These are phyloP conservation scores for Cercospora sp. DNA, from an alignment of 2,329 filamentous ascomycete species.

Conservation along the genomic window DNA sequence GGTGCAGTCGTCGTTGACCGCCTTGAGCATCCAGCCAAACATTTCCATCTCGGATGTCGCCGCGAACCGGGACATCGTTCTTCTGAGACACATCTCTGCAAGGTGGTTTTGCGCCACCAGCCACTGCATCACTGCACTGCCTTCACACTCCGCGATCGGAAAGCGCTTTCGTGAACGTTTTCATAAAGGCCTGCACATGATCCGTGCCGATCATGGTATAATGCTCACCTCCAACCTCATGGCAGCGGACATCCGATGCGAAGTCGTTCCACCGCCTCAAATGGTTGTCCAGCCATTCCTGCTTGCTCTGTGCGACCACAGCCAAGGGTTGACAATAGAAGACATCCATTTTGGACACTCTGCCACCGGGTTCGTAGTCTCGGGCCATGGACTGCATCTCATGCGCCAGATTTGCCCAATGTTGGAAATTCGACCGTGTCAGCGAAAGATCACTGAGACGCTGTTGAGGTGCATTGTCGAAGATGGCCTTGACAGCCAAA, in stretches of 20 bases:
- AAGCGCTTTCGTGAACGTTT: conserved; percentile 12
- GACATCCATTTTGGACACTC: conserved; percentile 44
- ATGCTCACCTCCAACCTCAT: conserved; percentile 29
- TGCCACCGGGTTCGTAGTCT: conserved; percentile 47
- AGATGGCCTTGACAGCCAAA: neutral
- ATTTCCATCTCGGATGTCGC: neutral
- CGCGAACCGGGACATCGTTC: neutral
- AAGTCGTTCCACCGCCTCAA: conserved; percentile 32
- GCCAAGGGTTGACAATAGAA: conserved; percentile 45
- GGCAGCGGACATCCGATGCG: conserved; percentile 18
- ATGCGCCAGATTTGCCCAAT: conserved; percentile 14
- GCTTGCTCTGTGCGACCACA: conserved; percentile 30
- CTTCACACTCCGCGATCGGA: conserved; percentile 10
- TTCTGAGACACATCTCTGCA: neutral
- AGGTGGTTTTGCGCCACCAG: neutral
- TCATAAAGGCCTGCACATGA: conserved; percentile 26
- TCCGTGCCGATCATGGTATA: conserved; percentile 30
- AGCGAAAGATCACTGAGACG: conserved; percentile 4
- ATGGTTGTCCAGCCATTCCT: conserved; percentile 38
- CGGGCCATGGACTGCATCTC: conserved; percentile 16
- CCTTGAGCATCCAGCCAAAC: neutral
- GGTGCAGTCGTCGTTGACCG: neutral
- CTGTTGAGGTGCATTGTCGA: neutral
- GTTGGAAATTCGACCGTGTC: neutral
- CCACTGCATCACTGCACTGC: neutral